A percentile compares a stretch with the other conserved stretches of the same genome.
Evolutionary conservation across 805 yeast genomes (phyloP).

Genomic region (Wickerhamomyces xylosicus): DNA sequence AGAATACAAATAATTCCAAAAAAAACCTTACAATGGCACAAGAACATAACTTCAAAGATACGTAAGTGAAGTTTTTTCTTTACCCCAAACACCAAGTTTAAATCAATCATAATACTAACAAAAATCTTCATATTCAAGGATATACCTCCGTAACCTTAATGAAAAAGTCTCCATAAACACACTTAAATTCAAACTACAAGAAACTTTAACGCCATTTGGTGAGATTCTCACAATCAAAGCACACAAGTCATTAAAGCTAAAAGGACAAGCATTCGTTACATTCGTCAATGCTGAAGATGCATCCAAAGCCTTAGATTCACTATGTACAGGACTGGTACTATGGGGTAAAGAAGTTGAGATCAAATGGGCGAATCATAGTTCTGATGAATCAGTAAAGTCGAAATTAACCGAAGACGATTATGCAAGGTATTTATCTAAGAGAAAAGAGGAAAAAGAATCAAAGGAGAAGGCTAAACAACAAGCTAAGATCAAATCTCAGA

Average conservation of each 20-base stretch:
- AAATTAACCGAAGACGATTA: slow-evolving; percentile 8
- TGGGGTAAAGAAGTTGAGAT: slow-evolving; percentile 15
- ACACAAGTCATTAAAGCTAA: slow-evolving; percentile 49
- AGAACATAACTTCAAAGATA: no score
- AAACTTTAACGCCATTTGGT: slow-evolving; percentile 35
- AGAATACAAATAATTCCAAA: no score
- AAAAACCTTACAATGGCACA: no score
- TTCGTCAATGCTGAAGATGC: slow-evolving; percentile 35
- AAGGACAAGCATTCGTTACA: slow-evolving; percentile 79
- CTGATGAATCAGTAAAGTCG: slow-evolving; percentile 11
- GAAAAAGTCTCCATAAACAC: slow-evolving; percentile 51
- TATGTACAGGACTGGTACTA: slow-evolving; percentile 7
- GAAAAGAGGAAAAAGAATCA: slow-evolving; percentile 12
- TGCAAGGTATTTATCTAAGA: slow-evolving; percentile 9
- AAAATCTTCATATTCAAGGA: slow-evolving; percentile 4
- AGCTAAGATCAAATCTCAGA: slow-evolving; percentile 11
- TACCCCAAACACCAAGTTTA: no score
- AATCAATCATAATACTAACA: no score
- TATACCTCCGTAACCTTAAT: slow-evolving; percentile 60
- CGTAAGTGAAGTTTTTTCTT: no score
- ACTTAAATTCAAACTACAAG: slow-evolving; percentile 32
- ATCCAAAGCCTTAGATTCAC: slow-evolving; percentile 13
- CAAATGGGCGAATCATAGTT: slow-evolving; percentile 18
- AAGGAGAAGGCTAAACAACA: slow-evolving; percentile 10
- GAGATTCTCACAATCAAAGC: slow-evolving; percentile 41